Evolutionary conservation across 2,329 filamentous ascomycete genomes (phyloP).

Genomic region (Sclerotinia spermophila): DNA sequence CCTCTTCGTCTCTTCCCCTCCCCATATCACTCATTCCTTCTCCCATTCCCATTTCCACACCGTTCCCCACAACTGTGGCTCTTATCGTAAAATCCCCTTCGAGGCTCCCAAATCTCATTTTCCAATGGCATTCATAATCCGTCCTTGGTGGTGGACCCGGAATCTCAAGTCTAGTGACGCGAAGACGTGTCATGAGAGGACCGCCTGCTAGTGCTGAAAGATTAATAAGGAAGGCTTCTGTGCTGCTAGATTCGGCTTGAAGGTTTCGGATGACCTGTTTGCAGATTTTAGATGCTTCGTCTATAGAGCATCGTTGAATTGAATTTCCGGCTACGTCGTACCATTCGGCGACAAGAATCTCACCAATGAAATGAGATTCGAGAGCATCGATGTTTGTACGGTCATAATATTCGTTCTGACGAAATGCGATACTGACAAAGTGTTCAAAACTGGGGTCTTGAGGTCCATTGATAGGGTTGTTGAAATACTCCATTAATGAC

Average conservation of each 20-base stretch:
- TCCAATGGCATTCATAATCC: conserved; percentile 53
- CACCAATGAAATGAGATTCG: conserved; percentile 52
- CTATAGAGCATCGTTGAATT: conserved; percentile 44
- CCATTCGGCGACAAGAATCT: conserved; percentile 51
- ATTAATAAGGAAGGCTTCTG: conserved; percentile 57
- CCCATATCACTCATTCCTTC: background rate
- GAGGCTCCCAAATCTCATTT: conserved; percentile 52
- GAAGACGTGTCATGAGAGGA: conserved; percentile 46
- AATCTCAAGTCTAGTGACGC: conserved; percentile 44
- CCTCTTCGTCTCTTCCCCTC: conserved; percentile 24
- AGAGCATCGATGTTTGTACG: conserved; percentile 55
- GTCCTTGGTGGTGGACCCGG: conserved; percentile 39
- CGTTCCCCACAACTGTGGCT: conserved; percentile 39
- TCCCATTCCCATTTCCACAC: conserved; percentile 30
- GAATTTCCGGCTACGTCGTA: conserved; percentile 45
- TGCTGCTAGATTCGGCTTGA: conserved; percentile 47
- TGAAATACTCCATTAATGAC: conserved; percentile 35
- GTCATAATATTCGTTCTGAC: conserved; percentile 34
- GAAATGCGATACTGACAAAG: conserved; percentile 34
- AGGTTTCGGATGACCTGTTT: conserved; percentile 52
- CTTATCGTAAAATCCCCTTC: conserved; percentile 52
- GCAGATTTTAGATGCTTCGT: conserved; percentile 53
- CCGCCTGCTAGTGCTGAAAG: conserved; percentile 55
- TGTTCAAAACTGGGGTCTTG: conserved; percentile 28
- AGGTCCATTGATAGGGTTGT: conserved; percentile 20